Evolutionary conservation across 805 yeast species (phyloP), one percentile per base, ranked within the genome.

Genomic region (Candida rishiriensis): DNA sequence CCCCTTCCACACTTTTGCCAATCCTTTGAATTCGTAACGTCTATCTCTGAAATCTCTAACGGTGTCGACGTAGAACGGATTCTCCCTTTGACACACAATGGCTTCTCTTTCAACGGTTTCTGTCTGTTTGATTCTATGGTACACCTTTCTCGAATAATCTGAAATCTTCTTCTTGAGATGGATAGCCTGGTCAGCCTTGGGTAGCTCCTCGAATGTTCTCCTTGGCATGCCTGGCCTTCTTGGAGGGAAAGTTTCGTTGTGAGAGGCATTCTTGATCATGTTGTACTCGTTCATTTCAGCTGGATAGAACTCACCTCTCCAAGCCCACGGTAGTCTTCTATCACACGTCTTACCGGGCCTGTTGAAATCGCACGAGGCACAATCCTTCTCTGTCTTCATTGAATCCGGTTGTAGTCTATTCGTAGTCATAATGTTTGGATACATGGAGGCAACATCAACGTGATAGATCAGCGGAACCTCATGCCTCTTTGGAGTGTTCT

Each of bases 361-460:
- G 61, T 93, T 93, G 68, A 89, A 95, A 56, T 93, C 99, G 70
- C 99, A 95, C 35, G 95, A 81, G 0, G 99, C 98, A 68, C 99
- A 95, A 57, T 89, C 96, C 54, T 87, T 87, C 58, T 91, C 98
- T 0, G 84, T 70, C 53, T 93, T 90, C 88, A 93, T 91, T 3
- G 98, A 90, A 65, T 93, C 99, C 0, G 99, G 99, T 63, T 93
- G 99, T 42, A 93, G 72, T 60, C 99, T 79, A 66, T 93, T 93
- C 0, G 98, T 86, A 7, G 96, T 88, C 98, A 93, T 93, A 61
- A 93, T 93, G 60, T 93, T 93, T 6, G 99, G 99, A 60, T 93
- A 93, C 99, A 93, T 93, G 1, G 99, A 93, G 1, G 99, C 97
- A 40, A 93, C 99, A 70, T 93, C 99, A 32, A 95, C 96, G 60